These are phyloP conservation scores for Quercus phellos DNA, from an alignment of 331 rosid genomes.

Conservation along the genomic window DNA sequence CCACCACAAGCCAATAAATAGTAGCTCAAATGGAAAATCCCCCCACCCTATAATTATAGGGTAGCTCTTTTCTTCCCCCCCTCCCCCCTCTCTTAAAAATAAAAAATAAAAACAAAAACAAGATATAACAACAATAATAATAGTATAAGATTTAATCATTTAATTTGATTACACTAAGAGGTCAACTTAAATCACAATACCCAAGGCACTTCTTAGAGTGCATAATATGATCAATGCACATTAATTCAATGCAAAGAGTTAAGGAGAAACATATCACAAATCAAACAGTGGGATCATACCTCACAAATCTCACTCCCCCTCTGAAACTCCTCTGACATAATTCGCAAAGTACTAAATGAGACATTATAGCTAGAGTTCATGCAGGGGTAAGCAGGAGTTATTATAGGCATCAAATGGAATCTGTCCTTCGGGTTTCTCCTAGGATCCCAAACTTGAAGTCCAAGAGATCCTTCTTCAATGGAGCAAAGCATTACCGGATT, in stretches of 20 bases:
- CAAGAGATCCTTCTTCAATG: slow-evolving; percentile 90
- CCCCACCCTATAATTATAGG: too few species aligned
- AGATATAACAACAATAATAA: not conserved
- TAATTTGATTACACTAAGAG: not conserved
- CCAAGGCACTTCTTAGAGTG: not conserved
- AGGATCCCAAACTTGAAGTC: slow-evolving; percentile 95
- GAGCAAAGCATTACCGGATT: slow-evolving; percentile 94
- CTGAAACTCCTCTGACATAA: slow-evolving; percentile 85
- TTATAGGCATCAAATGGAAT: slow-evolving; percentile 90
- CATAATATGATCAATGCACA: not conserved
- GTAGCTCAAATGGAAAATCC: too few species aligned
- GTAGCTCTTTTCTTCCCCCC: too few species aligned
- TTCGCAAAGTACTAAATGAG: slow-evolving; percentile 78
- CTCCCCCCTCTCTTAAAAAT: too few species aligned
- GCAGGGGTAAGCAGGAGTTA: slow-evolving; percentile 97
- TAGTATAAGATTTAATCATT: not conserved
- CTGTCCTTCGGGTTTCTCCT: slow-evolving; percentile 81
- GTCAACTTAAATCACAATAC: not conserved
- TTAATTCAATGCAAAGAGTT: not conserved
- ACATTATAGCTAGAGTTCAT: slow-evolving; percentile 99
- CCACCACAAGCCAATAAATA: too few species aligned
- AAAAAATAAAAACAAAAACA: too few species aligned
- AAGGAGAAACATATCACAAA: not conserved
- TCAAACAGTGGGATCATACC: slow-evolving; percentile 41
- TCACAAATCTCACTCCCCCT: slow-evolving; percentile 91